These are phyloP conservation scores for Thelonectria rubi DNA, from an alignment of 2,329 filamentous ascomycete species.

Conservation along the genomic window DNA sequence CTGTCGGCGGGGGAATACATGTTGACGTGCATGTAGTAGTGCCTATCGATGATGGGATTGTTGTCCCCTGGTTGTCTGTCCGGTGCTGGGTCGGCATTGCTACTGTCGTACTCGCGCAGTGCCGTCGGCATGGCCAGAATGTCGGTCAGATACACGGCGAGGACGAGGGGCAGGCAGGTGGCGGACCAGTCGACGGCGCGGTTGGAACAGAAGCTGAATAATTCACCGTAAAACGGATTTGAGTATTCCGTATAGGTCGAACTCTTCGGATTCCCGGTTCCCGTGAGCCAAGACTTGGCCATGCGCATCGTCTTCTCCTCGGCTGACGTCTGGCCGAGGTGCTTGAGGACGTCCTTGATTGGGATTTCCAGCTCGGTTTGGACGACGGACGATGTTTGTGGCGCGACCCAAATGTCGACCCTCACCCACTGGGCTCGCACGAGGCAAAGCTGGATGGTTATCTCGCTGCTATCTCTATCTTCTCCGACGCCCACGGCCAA, in stretches of 20 bases:
- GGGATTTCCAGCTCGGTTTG: background rate
- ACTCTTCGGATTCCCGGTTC: background rate
- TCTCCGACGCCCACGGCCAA: too few species aligned
- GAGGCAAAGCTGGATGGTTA: background rate
- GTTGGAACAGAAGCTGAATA: background rate
- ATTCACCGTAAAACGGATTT: background rate
- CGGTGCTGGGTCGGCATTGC: background rate
- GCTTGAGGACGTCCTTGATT: background rate
- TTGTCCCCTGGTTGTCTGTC: background rate
- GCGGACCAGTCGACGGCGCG: too few species aligned
- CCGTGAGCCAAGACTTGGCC: background rate
- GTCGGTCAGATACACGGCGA: background rate
- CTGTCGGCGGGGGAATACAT: constrained; percentile 4
- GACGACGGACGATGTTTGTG: background rate
- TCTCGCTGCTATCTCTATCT: background rate
- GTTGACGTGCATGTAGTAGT: background rate
- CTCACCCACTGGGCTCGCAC: background rate
- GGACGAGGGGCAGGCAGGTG: background rate
- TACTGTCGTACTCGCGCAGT: too few species aligned
- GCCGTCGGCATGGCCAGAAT: background rate
- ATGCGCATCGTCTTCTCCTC: constrained; percentile 3
- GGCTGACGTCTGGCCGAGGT: background rate
- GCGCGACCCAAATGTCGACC: background rate
- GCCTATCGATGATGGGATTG: background rate
- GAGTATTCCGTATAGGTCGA: background rate